Base-by-base conservation (phyloP, 805 yeast genomes). In the Lachancea thermotolerans region DNA sequence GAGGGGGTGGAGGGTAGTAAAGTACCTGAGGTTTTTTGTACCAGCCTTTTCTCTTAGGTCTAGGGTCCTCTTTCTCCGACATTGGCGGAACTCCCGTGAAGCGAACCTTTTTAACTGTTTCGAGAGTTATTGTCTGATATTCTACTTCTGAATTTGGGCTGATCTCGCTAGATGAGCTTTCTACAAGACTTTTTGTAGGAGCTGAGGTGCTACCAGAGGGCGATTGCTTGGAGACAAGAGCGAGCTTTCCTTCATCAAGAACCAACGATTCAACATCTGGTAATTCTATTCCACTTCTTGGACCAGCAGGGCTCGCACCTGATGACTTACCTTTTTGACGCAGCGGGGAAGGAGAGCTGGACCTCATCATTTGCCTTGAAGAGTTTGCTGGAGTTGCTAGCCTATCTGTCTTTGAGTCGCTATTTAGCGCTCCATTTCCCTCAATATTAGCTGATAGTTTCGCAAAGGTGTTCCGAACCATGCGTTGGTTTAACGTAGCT, bases 81-180 rank as follows among this genome's bases (percentile, higher is more conserved):
- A 63, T 56, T 7, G 69, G 67, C 4, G 68, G 65, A 0, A 65
- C 69, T 10, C 68, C 68, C 3, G 52, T 45, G 46, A 65, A 65
- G 27, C 68, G 55, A 3, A 65, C 69, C 38, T 56, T 64, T 49
- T 62, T 62, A 4, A 49, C 42, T 4, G n/a, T 28, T 14, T 10
- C 42, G 9, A 15, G 21, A 18, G 34, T 16, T 11, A 33, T 35
- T 11, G 16, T 11, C 10, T 9, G 10, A 6, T 17, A 10, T 9
- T 35, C 44, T 2, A 6, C 14, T 14, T 14, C 44, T 14, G 17
- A 17, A 7, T 15, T 16, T 9, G 17, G 35, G 16, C 30, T 41
- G 10, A 21, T 33, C 10, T 41, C 44, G 17, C 17, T 33, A 4
- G 35, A 10, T n/a, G 14, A 4, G 16, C 37, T 34, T 12, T 34